Percentiles rank a stretch among this genome's conserved stretches.
Conservation (phyloP, 2,329 filamentous ascomycete species). For the Huntiella decipiens region DNA sequence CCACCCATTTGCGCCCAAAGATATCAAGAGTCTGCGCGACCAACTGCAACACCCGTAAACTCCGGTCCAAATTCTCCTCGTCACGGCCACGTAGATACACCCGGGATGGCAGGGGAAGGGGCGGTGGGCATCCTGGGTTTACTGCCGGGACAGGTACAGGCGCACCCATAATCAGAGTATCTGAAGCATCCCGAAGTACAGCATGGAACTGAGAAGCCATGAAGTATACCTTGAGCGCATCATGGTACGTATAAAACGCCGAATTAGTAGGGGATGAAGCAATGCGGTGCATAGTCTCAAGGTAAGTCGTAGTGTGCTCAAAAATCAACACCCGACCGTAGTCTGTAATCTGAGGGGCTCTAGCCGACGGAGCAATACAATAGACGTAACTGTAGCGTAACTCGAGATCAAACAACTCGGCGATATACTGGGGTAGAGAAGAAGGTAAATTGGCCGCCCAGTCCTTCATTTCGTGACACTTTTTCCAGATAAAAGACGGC, state of each 20-base stretch:
- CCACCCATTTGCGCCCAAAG: conserved; percentile 42
- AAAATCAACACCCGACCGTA: conserved; percentile 70
- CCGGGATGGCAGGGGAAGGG: conserved; percentile 33
- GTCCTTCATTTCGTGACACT: conserved; percentile 55
- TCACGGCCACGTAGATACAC: conserved; percentile 18
- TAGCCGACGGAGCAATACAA: conserved; percentile 62
- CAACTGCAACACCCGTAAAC: conserved; percentile 33
- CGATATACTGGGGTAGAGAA: conserved; percentile 43
- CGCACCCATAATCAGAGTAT: conserved; percentile 32
- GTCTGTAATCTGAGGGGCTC: conserved; percentile 52
- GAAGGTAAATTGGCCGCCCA: conserved; percentile 66
- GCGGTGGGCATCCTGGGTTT: conserved; percentile 26
- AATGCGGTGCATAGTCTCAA: conserved; percentile 52
- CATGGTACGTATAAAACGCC: conserved; percentile 68
- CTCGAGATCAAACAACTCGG: conserved; percentile 70
- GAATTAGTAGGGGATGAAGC: conserved; percentile 38
- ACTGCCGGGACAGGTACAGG: conserved; percentile 24
- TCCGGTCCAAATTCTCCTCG: conserved; percentile 34
- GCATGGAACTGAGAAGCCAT: conserved; percentile 45
- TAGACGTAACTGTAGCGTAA: conserved; percentile 82
- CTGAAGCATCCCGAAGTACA: conserved; percentile 37
- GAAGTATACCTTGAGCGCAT: conserved; percentile 69
- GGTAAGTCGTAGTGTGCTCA: conserved; percentile 68
- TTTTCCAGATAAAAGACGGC: conserved; percentile 53
- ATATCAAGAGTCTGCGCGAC: conserved; percentile 33